Base-by-base conservation (phyloP, 257 asterid genomes). In the Gentiana straminea region DNA sequence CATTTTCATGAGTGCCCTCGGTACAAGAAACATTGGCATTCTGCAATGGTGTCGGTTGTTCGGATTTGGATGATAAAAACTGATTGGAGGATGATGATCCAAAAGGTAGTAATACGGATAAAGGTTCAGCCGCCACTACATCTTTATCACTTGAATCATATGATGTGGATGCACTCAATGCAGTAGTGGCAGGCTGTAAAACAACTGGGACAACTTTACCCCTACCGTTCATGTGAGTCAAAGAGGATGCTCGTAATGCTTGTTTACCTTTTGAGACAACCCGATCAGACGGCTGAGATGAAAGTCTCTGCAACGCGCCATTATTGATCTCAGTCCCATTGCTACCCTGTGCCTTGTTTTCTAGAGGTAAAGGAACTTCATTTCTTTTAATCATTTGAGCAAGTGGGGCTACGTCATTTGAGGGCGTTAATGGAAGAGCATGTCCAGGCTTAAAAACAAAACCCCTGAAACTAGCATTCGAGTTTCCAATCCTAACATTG, bases 381-480 rank as follows among this genome's bases (percentile, higher is more conserved):
- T 69, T 78, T 57, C 98, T 80, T 52, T 67, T 61, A 45, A 91
- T 85, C 93, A 83, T 81, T 64, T 61, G 85, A 60, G 73, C 81
- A 68, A 79, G 81, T 2, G 97, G 98, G 15, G 93, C 98, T 45
- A 91, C 61, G 35, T 88, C 98, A 60, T 85, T 88, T 63, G 78
- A 86, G 1, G 79, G 54, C 24, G 98, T 81, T 64, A 91, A 69
- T 4, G 95, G 98, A 52, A 72, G 72, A 58, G 34, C 76, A 44
- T 83, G 82, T 8, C 97, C 98, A 3, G 98, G 94, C 72, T 87
- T 88, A 65, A 91, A 85, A 64, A 91, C 94, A 4, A 87, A 67
- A 3, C 98, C 97, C 70, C 93, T 80, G 65, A 87, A 66, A 65
- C 39, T 83, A 35, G 77, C 72, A 33, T 67, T 68, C 33, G 92